Percentiles rank a stretch among this genome's conserved stretches.
phyloP scores from a whole-genome alignment of 169 alveolate genomes.

The Cryptosporidium sp. region DNA sequence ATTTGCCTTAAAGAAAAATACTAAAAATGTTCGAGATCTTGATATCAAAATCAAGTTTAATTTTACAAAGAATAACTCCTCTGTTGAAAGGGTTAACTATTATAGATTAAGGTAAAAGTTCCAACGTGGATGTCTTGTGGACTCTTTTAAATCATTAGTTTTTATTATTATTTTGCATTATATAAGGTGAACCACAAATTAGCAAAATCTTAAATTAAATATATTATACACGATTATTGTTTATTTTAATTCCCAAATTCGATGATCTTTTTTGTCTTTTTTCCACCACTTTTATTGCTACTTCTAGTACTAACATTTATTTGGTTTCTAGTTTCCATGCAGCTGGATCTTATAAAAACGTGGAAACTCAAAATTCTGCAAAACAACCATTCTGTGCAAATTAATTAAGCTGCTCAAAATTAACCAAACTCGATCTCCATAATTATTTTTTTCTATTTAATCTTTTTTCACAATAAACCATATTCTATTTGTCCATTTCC shows the following conservation, averaged over 20 bases:
- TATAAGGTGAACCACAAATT: not conserved
- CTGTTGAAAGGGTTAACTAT: conserved; percentile 28
- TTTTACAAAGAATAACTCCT: conserved; percentile 35
- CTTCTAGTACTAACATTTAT: not conserved
- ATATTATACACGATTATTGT: not conserved
- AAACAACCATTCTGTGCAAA: no score
- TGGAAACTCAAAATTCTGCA: no score
- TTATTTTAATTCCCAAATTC: not conserved
- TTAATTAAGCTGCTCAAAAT: no score
- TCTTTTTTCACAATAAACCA: no score
- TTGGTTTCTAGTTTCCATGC: not conserved
- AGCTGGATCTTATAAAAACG: no score
- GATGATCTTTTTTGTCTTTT: not conserved
- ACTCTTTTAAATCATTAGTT: no score
- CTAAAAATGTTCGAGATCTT: conserved; percentile 87
- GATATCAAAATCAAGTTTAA: conserved; percentile 87
- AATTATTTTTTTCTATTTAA: no score
- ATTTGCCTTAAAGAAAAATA: conserved; percentile 87
- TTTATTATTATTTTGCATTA: no score
- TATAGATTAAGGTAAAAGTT: conserved; percentile 48
- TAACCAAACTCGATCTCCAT: no score
- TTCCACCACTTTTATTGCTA: not conserved
- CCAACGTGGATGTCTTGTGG: not conserved
- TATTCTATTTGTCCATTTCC: not conserved
- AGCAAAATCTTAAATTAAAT: not conserved